A percentile compares a stretch with the other conserved stretches of the same genome.
Evolutionary conservation across 192 early-diverging fungal genomes (phyloP).

Genomic region (Lobosporangium transversale): DNA sequence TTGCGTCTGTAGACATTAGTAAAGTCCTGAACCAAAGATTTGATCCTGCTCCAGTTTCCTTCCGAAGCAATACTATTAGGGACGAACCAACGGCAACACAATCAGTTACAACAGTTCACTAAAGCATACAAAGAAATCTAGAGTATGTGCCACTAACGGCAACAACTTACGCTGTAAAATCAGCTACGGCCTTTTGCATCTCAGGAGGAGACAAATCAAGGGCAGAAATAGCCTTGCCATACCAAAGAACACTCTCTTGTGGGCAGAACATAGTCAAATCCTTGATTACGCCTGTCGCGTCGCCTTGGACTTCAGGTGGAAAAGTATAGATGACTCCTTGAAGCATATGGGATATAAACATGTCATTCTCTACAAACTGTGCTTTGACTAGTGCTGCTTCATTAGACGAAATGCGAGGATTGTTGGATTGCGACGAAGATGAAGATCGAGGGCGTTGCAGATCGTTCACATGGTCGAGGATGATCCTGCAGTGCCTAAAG

Average conservation of each 20-base stretch:
- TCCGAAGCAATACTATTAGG: constrained; percentile 59
- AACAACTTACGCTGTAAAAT: constrained; percentile 66
- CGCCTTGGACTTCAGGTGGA: constrained; percentile 62
- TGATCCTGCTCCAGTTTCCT: constrained; percentile 61
- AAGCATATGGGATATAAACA: constrained; percentile 58
- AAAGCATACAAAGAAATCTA: too few species aligned
- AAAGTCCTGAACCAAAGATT: constrained; percentile 67
- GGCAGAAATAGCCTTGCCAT: constrained; percentile 59
- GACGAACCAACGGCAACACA: too few species aligned
- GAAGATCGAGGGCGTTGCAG: constrained; percentile 17
- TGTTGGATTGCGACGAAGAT: constrained; percentile 8
- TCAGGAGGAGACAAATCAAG: constrained; percentile 55
- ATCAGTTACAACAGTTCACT: too few species aligned
- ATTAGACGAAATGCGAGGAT: constrained; percentile 19
- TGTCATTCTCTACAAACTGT: constrained; percentile 55
- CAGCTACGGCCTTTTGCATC: constrained; percentile 63
- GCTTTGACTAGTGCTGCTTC: constrained; percentile 52
- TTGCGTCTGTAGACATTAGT: constrained; percentile 65
- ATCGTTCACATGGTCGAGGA: constrained; percentile 54
- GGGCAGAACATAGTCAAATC: constrained; percentile 58
- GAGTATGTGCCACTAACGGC: too few species aligned
- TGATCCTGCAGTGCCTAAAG: constrained; percentile 55
- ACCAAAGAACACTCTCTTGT: constrained; percentile 59
- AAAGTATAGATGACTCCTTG: constrained; percentile 67
- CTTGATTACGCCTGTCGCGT: constrained; percentile 64